A percentile compares a stretch with the other conserved stretches of the same genome.
Evolutionary conservation across 805 yeast genomes (phyloP).

Genomic region (Dipodascus geniculatus): DNA sequence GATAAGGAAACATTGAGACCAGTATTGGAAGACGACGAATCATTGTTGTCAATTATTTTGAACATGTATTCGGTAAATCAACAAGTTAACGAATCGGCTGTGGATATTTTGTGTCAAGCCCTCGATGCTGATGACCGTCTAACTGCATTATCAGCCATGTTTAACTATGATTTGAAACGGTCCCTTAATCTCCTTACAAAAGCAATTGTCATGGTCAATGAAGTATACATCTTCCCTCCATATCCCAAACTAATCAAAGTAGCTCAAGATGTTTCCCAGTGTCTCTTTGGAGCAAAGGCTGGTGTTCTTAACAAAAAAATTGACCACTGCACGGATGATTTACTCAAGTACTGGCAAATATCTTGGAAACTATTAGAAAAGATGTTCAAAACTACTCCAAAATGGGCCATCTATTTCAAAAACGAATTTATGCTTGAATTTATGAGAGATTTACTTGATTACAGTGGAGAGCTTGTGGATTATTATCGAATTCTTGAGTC

Average conservation of each 20-base stretch:
- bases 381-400: slow-evolving; percentile 53
- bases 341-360: slow-evolving; percentile 48
- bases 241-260: slow-evolving; percentile 66
- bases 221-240: slow-evolving; percentile 49
- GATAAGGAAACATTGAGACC: slow-evolving; percentile 27
- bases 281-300: slow-evolving; percentile 51
- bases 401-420: slow-evolving; percentile 62
- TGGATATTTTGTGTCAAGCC: slow-evolving; percentile 61
- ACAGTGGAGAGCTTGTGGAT: slow-evolving; percentile 56
- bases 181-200: slow-evolving; percentile 39
- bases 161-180: slow-evolving; percentile 33
- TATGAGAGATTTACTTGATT: slow-evolving; percentile 75
- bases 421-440: slow-evolving; percentile 57
- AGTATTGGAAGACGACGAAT: slow-evolving; percentile 31
- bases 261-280: slow-evolving; percentile 57
- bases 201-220: slow-evolving; percentile 35
- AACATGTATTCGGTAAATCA: slow-evolving; percentile 54
- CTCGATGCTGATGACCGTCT: slow-evolving; percentile 71
- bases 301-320: slow-evolving; percentile 37
- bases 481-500: slow-evolving; percentile 43
- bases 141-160: slow-evolving; percentile 53
- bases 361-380: slow-evolving; percentile 65
- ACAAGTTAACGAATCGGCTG: slow-evolving; percentile 51
- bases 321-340: slow-evolving; percentile 17
- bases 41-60: slow-evolving; percentile 60